phyloP scores from a whole-genome alignment of 768 basidiomycete genomes.

The Russula olivacea region DNA sequence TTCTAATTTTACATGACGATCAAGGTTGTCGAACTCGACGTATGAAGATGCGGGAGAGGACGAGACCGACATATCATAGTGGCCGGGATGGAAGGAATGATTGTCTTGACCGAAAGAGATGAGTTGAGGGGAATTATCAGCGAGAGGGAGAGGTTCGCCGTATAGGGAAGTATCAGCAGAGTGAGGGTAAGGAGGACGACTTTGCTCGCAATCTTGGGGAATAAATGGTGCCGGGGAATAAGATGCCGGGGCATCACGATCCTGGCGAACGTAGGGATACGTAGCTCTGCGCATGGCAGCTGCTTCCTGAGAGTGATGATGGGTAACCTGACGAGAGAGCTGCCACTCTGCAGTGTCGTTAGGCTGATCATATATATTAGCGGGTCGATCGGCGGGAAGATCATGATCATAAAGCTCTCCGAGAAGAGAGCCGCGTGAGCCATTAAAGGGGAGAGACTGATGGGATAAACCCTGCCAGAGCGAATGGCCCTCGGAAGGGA shows the following conservation, averaged over 20 bases:
- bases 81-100: slow-evolving; percentile 31
- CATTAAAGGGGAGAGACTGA: slow-evolving; percentile 32
- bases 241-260: slow-evolving; percentile 43
- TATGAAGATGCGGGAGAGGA: slow-evolving; percentile 42
- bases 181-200: slow-evolving; percentile 31
- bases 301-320: slow-evolving; percentile 39
- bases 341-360: slow-evolving; percentile 26
- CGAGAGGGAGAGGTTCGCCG: slow-evolving; percentile 36
- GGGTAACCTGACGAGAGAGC: slow-evolving; percentile 27
- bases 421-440: slow-evolving; percentile 51
- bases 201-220: slow-evolving; percentile 38
- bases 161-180: slow-evolving; percentile 39
- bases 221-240: slow-evolving; percentile 43
- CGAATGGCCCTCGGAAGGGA: slow-evolving; percentile 37
- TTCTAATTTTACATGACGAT: slow-evolving; percentile 58
- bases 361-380: slow-evolving; percentile 27
- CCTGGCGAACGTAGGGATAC: slow-evolving; percentile 71
- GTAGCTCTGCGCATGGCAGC: slow-evolving; percentile 56
- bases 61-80: slow-evolving; percentile 32
- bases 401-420: slow-evolving; percentile 68
- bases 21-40: slow-evolving; percentile 43
- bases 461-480: slow-evolving; percentile 34
- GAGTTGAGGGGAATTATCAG: slow-evolving; percentile 36
- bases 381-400: slow-evolving; percentile 33
- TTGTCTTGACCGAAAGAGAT: slow-evolving; percentile 34